These are phyloP conservation scores for Luffa aegyptiaca DNA, from an alignment of 306 rosid species.

Conservation along the genomic window DNA sequence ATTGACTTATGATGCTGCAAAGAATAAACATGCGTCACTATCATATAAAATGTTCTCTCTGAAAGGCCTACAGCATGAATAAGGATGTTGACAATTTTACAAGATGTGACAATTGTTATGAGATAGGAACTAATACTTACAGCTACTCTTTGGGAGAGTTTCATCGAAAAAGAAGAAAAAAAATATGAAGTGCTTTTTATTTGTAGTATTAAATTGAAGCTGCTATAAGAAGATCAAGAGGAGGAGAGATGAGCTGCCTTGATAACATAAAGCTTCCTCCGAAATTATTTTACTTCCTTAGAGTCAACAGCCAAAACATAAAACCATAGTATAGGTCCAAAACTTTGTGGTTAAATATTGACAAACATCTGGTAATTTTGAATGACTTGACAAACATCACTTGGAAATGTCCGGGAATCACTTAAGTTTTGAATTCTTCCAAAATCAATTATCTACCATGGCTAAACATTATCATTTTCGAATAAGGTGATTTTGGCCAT, in stretches of 20 bases:
- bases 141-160: background rate
- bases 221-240: background rate
- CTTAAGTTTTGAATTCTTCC: too few species aligned
- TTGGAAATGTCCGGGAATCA: too few species aligned
- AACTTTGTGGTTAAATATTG: background rate
- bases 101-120: background rate
- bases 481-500: too few species aligned
- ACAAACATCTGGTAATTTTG: background rate
- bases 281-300: background rate
- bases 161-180: background rate
- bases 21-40: slow-evolving; percentile 1
- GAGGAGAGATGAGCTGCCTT: background rate
- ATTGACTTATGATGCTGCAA: slow-evolving; percentile 19
- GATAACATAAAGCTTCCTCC: background rate
- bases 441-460: too few species aligned
- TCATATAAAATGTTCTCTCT: slow-evolving; percentile 1
- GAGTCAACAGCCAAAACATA: background rate
- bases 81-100: background rate
- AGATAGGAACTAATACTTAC: background rate
- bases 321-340: too few species aligned
- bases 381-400: too few species aligned
- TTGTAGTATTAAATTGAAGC: background rate
- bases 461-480: too few species aligned
- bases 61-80: background rate
- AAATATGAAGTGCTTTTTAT: background rate